Evolutionary conservation across 768 basidiomycete genomes (phyloP), one percentile per base, ranked within the genome.

Genomic region (Termitomyces sp.): DNA sequence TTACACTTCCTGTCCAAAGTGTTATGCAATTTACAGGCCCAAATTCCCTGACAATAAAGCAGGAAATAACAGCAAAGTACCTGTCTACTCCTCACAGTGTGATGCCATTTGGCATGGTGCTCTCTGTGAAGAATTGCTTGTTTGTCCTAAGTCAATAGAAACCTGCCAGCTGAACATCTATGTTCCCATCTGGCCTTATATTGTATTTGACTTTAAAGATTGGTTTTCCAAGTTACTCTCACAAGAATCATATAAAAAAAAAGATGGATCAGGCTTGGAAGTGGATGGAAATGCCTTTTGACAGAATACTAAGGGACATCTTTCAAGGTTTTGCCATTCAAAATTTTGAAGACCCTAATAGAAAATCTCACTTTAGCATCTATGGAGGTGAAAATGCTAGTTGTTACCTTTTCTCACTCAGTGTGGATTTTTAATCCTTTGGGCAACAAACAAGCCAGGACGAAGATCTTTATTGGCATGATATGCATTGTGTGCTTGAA

Each of bases 261-360:
- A 31, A 20, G 47, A 48, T 48, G 12, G 47, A 31, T 48, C 29
- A 48, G 37, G 37, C 37, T 37, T 37, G 37, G 9, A 37, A 7
- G 37, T 2, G 2, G 20, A 46, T 46, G 45, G 20, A 20, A 46
- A 46, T 5, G 7, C 20, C 20, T 46, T 46, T 8, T 31, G 50
- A 51, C 12, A 9, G 34, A 20, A 51, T n/a, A 20, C 34, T 51
- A 51, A 20, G 15, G 4, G 72, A 74, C 45, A 65, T 76, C 34
- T 74, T 71, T 63, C 67, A 74, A 56, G 70, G 63, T 1, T 48
- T 56, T 7, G 50, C 63, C 25, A 49, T 75, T 37, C 67, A 64
- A 9, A 47, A 66, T 3, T 69, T 76, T 51, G 62, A 61, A 47
- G 74, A 71, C 5, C 67, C 68, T 0, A 69, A 74, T 63, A 59